These are phyloP conservation scores for Lomentospora prolificans DNA, from an alignment of 2,329 filamentous ascomycete genomes.

Conservation along the genomic window DNA sequence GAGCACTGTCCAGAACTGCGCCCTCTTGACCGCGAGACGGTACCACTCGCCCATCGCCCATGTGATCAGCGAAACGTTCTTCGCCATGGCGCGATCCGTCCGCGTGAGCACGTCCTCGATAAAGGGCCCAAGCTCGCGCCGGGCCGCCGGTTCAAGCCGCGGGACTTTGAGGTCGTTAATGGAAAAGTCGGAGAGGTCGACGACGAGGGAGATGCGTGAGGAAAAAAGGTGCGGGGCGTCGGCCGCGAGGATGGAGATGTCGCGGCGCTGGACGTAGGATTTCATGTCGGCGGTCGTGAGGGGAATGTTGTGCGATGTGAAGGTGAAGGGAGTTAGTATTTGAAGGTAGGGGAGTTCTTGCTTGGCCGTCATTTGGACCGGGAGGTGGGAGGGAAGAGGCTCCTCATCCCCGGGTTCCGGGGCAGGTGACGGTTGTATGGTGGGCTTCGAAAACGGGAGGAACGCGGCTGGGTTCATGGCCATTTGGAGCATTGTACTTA, in stretches of 20 bases:
- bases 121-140: conserved; percentile 47
- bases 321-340: conserved; percentile 58
- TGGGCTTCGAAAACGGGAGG: conserved; percentile 37
- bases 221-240: conserved; percentile 29
- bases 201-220: conserved; percentile 46
- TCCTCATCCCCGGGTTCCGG: conserved; percentile 21
- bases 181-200: conserved; percentile 41
- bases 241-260: conserved; percentile 42
- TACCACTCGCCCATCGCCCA: conserved; percentile 65
- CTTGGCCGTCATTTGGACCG: conserved; percentile 48
- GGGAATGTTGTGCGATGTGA: conserved; percentile 43
- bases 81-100: conserved; percentile 33
- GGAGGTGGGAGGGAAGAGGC: conserved; percentile 49
- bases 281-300: conserved; percentile 24
- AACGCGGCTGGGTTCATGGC: conserved; percentile 42
- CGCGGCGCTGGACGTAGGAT: conserved; percentile 37
- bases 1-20: conserved; percentile 51
- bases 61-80: conserved; percentile 49
- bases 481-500: conserved; percentile 34
- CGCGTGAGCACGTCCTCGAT: conserved; percentile 27
- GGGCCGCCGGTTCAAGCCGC: conserved; percentile 47
- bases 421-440: conserved; percentile 15
- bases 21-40: conserved; percentile 48
- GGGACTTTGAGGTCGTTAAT: conserved; percentile 44
- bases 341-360: conserved; percentile 62